Evolutionary conservation across 345 rosid genomes (phyloP), one percentile per base, ranked within the genome.

Genomic region (Citrus cavaleriei): DNA sequence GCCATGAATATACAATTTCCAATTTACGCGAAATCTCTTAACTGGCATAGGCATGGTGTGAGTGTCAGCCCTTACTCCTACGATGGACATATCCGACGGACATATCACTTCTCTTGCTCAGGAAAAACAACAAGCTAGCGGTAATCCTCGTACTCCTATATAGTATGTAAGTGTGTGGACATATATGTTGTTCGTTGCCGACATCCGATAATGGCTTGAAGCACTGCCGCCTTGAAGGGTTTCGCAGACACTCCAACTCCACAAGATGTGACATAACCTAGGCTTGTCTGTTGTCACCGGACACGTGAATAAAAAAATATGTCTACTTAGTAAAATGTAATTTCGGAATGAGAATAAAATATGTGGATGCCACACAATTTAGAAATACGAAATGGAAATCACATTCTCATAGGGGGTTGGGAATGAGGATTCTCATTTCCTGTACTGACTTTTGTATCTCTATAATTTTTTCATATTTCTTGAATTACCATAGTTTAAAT

Each of bases 321-420:
- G 32, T 2, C 4, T 30, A 30, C 0, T 30, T 30, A 0, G 0
- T 0, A 3, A 30, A 30, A 30, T 30, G 0, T 30, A 30, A 30
- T 30, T 30, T 30, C 0, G 0, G 0, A 30, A 30, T 30, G 4
- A 30, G 0, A 30, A 30, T 30, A 30, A 30, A 30, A 30, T 30
- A 30, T 30, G 4, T 30, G 32, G 4, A 30, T 30, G 0, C 0
- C 32, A 30, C 4, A 30, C 0, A 3, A 30, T 30, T 30, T 30
- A 30, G 0, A 30, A 30, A 30, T 30, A 30, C 3, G 4, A 30
- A 3, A 30, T 30, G 0, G 0, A 30, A 30, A 30, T 30, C 4
- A 3, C 32, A 30, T 30, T 30, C 32, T 30, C 32, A 30, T 3
- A 30, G 4, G 32, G 32, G 32, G 4, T 30, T 30, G 32, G 4